phyloP scores from a whole-genome alignment of 208 protist species.

The Blastocrithidia nonstop region DNA sequence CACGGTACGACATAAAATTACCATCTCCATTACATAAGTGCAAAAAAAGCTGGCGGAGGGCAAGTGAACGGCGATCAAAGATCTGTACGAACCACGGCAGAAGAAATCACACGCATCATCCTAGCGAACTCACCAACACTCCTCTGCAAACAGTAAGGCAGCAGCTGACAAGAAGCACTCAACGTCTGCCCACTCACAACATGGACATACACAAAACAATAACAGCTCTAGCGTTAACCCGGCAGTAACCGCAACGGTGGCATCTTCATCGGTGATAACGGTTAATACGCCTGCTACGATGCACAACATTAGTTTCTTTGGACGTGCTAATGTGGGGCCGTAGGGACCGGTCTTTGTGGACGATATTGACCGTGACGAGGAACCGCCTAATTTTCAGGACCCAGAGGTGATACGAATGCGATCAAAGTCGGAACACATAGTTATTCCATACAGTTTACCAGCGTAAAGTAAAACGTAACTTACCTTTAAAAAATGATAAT shows the following conservation, averaged over 20 bases:
- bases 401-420: constrained; percentile 7
- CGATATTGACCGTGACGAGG: constrained; percentile 24
- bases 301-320: constrained; percentile 35
- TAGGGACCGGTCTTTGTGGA: constrained; percentile 36
- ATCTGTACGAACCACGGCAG: constrained; percentile 34
- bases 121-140: background rate
- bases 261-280: constrained; percentile 2
- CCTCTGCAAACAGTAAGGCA: background rate
- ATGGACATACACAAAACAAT: background rate
- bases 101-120: constrained; percentile 10
- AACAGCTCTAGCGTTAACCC: constrained; percentile 1
- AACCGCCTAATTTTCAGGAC: constrained; percentile 25
- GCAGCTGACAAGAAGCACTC: background rate
- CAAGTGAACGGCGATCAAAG: constrained; percentile 21
- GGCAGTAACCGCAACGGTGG: constrained; percentile 6
- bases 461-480: no score
- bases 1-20: constrained; percentile 34
- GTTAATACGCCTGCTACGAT: constrained; percentile 8
- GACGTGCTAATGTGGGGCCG: constrained; percentile 19
- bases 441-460: no score
- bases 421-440: no score
- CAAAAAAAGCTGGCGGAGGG: constrained; percentile 24
- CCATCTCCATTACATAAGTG: constrained; percentile 17
- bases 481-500: no score
- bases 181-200: background rate